Base-by-base conservation (phyloP, 208 protist genomes). In the Crithidia expoeki region DNA sequence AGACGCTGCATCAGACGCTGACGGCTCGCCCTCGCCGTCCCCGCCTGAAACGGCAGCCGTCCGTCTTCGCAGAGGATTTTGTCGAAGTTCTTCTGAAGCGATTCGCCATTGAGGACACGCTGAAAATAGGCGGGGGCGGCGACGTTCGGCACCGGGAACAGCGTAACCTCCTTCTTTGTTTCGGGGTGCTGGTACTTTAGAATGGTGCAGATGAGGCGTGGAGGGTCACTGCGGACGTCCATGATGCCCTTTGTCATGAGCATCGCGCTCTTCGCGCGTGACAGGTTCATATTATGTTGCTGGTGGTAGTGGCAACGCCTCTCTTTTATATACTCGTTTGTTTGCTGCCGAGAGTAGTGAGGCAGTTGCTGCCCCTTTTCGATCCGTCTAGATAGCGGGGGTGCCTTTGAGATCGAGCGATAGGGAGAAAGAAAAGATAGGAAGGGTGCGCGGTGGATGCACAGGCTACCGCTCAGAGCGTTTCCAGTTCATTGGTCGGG, bases 191-290 rank as follows among this genome's bases (percentile, higher is more conserved):
- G 76, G 59, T 85, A 93, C 16, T 69, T 84, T 3, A 87, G 74
- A 4, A 95, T 81, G 57, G 74, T 90, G 72, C 80, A 86, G 38
- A 91, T 80, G 38, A 94, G 80, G 0, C 84, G 68, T 0, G 88
- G 84, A 1, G 90, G 90, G 64, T 91, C 85, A 33, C 62, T 80
- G n/a, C 88, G 83, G 19, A 93, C 25, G 55, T 95, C 86, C 83
- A 95, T 87, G 68, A 95, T 89, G 64, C 90, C 90, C 67, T 86
- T 92, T 9, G 84, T 90, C 86, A 93, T 91, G 30, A 89, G 72
- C 85, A 91, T 88, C 27, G 84, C 87, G 40, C 83, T 80, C 73
- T 86, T 89, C 6, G 76, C 47, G 10, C 61, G 61, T 33, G 46
- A 33, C 1, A 46, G 51, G 23, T 23, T 66, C 55, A 52, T 51